Percentiles rank a stretch among this genome's conserved stretches.
These are phyloP conservation scores for Gaeumannomyces sp. DNA, from an alignment of 2,329 filamentous ascomycete species.

Conservation along the genomic window DNA sequence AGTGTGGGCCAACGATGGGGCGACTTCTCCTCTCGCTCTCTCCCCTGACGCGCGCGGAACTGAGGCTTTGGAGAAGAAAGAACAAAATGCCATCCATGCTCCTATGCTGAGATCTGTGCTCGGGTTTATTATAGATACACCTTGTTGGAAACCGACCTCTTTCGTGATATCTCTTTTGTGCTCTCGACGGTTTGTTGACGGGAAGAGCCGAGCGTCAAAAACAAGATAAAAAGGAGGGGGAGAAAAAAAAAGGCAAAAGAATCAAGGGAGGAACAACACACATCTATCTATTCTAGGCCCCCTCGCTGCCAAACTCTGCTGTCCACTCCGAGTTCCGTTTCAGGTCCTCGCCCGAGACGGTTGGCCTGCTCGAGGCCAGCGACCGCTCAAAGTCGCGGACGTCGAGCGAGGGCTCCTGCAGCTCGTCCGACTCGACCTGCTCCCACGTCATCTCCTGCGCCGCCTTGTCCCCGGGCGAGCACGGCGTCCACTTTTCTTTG, in stretches of 20 bases:
- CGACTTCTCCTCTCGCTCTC: not conserved
- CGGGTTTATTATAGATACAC: not conserved
- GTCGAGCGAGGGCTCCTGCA: constrained; percentile 79
- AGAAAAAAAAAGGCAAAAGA: not conserved
- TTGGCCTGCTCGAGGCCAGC: constrained; percentile 80
- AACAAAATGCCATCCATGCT: not conserved
- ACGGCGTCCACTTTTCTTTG: constrained; percentile 70
- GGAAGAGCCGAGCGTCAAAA: not conserved
- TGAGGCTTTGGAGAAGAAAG: not conserved
- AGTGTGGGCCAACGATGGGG: not conserved
- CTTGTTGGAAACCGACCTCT: not conserved
- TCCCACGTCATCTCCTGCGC: constrained; percentile 94
- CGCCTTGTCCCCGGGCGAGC: constrained; percentile 81
- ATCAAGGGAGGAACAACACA: too few species aligned
- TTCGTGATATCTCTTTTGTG: not conserved
- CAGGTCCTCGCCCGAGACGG: constrained; percentile 82
- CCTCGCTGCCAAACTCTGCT: constrained; percentile 90
- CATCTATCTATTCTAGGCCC: constrained; percentile 38
- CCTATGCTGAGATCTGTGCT: constrained; percentile 1
- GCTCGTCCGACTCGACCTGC: constrained; percentile 72
- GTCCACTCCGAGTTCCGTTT: constrained; percentile 88
- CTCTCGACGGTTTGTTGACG: not conserved
- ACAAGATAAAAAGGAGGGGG: not conserved
- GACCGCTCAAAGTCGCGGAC: constrained; percentile 93
- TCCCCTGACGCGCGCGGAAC: not conserved